Base-by-base conservation (phyloP, 2,329 filamentous ascomycete species). In the Aspergillus fumigatiaffinis region DNA sequence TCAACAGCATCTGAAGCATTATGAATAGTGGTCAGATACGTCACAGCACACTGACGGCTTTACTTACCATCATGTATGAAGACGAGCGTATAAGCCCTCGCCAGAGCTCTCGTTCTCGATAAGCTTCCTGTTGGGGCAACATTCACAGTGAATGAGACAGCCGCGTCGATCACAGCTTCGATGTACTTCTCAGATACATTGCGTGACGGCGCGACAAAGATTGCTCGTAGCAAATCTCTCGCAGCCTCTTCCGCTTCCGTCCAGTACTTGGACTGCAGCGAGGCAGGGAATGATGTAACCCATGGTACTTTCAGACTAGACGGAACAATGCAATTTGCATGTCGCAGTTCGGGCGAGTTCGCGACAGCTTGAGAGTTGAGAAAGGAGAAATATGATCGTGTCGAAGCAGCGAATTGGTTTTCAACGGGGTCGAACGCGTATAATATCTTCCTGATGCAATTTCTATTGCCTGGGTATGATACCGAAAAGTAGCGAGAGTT, bases 221-320 rank as follows among this genome's bases (percentile, higher is more conserved):
- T 46, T 7, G 26, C 41, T 8, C 53, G 38, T 7, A 53, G 10
- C 38, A 54, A 56, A 10, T 23, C 38, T 23, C 32, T 56, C 21
- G 56, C 42, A 25, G 51, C 52, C 26, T 42, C 26, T 44, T 63
- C 61, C 7, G 55, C 53, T 48, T 58, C 44, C 3, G 4, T n/a
- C 57, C 55, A 63, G 52, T 63, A 53, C 51, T 55, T 55, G 7
- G 61, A 63, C 20, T 63, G 59, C 1, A 61, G 32, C 6, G 53
- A 35, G 32, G n/a, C 20, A 7, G 57, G 55, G 17, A 63, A 54
- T 4, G 29, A 51, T 6, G 57, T 60, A 26, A 54, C 51, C 59
- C 61, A 63, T 50, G 59, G 59, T 12, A 63, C 47, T 7, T 48
- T 41, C 3, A 48, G 20, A 2, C 42, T 7, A 9, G 51, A 7